Conservation (phyloP, 2,329 filamentous ascomycete species). For the Monosporascus sp. region DNA sequence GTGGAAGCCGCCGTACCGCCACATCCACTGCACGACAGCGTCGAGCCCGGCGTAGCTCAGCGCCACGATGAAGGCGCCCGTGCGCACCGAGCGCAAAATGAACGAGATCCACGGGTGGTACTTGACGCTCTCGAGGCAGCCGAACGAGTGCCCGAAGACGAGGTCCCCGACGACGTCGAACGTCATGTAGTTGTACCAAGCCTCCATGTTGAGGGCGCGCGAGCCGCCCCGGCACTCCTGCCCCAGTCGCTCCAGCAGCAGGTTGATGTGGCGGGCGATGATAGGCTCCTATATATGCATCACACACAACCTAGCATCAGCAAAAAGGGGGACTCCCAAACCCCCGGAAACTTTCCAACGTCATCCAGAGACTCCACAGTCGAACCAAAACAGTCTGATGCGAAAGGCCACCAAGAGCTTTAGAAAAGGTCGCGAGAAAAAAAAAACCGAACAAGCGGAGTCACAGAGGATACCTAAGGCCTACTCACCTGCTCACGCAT, state of each 20-base stretch:
- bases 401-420: too few relatives aligned
- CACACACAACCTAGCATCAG: too few relatives aligned
- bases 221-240: constrained; percentile 15
- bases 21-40: constrained; percentile 16
- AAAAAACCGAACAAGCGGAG: too few relatives aligned
- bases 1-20: constrained; percentile 4
- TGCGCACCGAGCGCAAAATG: constrained; percentile 24
- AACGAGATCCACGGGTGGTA: constrained; percentile 26
- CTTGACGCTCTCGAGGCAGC: constrained; percentile 26
- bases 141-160: constrained; percentile 39
- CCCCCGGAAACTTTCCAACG: too few relatives aligned
- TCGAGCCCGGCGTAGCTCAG: constrained; percentile 17
- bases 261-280: constrained; percentile 34
- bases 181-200: constrained; percentile 32
- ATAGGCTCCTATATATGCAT: constrained; percentile 12
- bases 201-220: constrained; percentile 25
- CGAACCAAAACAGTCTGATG: too few relatives aligned
- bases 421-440: too few relatives aligned
- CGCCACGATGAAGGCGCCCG: constrained; percentile 14
- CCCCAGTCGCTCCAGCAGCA: constrained; percentile 32
- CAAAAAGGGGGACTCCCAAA: too few relatives aligned
- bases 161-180: constrained; percentile 25
- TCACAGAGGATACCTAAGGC: too few relatives aligned
- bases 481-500: constrained; percentile 19
- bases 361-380: too few relatives aligned